Evolutionary conservation across 768 basidiomycete genomes (phyloP).

Genomic region (Hericium alpestre): DNA sequence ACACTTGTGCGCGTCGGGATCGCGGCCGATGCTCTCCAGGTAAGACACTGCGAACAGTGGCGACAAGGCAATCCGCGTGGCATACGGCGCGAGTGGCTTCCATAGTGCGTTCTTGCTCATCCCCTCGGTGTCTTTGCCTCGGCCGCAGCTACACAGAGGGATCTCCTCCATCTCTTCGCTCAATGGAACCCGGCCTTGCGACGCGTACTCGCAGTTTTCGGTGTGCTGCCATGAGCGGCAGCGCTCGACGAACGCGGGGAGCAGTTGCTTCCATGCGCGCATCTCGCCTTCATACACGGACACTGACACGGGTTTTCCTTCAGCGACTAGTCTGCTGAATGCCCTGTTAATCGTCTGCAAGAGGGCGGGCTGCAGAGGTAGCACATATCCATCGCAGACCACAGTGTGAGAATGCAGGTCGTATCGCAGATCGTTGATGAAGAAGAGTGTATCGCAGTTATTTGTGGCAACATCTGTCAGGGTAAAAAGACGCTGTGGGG

Average conservation of each 20-base stretch:
- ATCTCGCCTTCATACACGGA: conserved; percentile 24
- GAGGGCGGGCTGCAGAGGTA: conserved; percentile 23
- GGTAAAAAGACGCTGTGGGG: neutral
- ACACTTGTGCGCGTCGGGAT: conserved; percentile 16
- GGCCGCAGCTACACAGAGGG: conserved; percentile 46
- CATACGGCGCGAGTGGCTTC: conserved; percentile 30
- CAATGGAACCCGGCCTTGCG: conserved; percentile 26
- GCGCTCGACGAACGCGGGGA: conserved; percentile 42
- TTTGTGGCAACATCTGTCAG: neutral
- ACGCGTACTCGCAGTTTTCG: conserved; percentile 36
- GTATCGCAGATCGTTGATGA: conserved; percentile 35
- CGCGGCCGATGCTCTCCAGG: conserved; percentile 28
- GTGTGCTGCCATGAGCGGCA: conserved; percentile 42
- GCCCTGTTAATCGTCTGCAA: conserved; percentile 15
- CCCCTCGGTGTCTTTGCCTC: conserved; percentile 32
- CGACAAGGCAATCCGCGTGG: conserved; percentile 39
- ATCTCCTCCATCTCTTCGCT: conserved; percentile 23
- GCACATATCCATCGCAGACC: conserved; percentile 38
- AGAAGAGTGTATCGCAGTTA: conserved; percentile 29
- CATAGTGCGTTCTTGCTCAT: conserved; percentile 26
- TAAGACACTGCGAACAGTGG: conserved; percentile 46
- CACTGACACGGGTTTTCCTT: conserved; percentile 1
- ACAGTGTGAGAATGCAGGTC: conserved; percentile 41
- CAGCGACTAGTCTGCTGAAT: conserved; percentile 19
- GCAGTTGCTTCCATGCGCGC: conserved; percentile 37